Conservation (phyloP, 1,284 basidiomycete species). For the Cryptococcus jaspeensis region DNA sequence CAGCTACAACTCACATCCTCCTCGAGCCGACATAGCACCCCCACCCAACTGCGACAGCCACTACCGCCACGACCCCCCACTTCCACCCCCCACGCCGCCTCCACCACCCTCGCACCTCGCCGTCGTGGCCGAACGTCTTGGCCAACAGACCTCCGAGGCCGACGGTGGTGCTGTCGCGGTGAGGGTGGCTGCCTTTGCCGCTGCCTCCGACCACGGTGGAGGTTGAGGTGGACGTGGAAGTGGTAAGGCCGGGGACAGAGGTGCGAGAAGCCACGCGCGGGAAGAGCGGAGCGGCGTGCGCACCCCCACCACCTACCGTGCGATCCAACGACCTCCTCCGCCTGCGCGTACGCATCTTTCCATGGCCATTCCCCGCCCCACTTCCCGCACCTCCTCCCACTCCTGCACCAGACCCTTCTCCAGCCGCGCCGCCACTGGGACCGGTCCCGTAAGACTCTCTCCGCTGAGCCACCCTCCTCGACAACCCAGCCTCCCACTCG, state of each 20-base stretch:
- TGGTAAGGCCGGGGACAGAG: too few relatives aligned
- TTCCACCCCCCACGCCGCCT: constrained; percentile 8
- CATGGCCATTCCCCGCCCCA: background rate
- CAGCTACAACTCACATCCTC: background rate
- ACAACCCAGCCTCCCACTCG: constrained; percentile 46
- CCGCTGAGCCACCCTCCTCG: constrained; percentile 39
- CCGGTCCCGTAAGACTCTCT: constrained; percentile 18
- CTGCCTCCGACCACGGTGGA: too few relatives aligned
- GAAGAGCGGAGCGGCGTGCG: background rate
- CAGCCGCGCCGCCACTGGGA: background rate
- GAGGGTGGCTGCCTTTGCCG: background rate
- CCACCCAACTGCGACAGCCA: constrained; percentile 17
- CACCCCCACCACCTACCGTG: background rate
- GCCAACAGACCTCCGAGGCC: constrained; percentile 3
- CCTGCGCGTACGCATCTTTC: background rate
- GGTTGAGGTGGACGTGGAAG: too few relatives aligned
- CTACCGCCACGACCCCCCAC: constrained; percentile 14
- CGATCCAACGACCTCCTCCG: background rate
- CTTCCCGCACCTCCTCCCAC: background rate
- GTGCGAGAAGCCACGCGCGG: background rate
- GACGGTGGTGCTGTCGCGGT: background rate
- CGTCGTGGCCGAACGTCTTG: constrained; percentile 4
- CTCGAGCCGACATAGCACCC: constrained; percentile 10
- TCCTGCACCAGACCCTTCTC: background rate
- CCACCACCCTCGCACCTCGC: constrained; percentile 4